Conservation (phyloP, 257 asterid genomes). For the Capsicum rhomboideum region DNA sequence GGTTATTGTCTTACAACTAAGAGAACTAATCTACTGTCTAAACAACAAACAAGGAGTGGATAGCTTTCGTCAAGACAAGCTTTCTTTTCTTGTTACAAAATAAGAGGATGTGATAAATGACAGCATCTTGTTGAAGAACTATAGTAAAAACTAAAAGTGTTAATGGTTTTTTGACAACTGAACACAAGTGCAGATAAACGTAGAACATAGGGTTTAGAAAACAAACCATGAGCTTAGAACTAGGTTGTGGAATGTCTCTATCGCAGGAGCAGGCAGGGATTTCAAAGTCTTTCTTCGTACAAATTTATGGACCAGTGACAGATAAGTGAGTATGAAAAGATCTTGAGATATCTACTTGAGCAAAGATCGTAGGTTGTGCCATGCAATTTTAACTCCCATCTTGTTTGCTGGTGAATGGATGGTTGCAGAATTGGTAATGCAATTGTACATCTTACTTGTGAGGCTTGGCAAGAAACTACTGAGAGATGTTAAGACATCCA, state of each 20-base stretch:
- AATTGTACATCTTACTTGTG: neutral
- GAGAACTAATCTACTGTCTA: neutral
- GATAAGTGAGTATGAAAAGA: neutral
- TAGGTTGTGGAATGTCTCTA: neutral
- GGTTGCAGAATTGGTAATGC: neutral
- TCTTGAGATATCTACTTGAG: neutral
- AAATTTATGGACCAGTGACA: neutral
- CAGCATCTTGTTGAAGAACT: neutral
- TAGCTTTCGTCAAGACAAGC: neutral
- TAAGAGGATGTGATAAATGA: neutral
- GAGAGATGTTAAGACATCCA: neutral
- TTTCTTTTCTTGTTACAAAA: neutral
- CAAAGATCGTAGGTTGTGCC: neutral
- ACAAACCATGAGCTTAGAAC: neutral
- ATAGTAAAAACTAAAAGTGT: neutral
- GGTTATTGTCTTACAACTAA: constrained; percentile 26
- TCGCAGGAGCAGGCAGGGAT: neutral
- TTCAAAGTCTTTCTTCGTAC: neutral
- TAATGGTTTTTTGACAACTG: neutral
- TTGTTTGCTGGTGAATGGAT: neutral
- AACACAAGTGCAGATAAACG: neutral
- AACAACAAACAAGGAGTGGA: neutral
- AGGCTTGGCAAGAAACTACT: neutral
- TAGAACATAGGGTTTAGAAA: neutral
- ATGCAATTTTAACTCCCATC: neutral